These are phyloP conservation scores for Diaporthe humulicola DNA, from an alignment of 2,329 filamentous ascomycete genomes.

Conservation along the genomic window DNA sequence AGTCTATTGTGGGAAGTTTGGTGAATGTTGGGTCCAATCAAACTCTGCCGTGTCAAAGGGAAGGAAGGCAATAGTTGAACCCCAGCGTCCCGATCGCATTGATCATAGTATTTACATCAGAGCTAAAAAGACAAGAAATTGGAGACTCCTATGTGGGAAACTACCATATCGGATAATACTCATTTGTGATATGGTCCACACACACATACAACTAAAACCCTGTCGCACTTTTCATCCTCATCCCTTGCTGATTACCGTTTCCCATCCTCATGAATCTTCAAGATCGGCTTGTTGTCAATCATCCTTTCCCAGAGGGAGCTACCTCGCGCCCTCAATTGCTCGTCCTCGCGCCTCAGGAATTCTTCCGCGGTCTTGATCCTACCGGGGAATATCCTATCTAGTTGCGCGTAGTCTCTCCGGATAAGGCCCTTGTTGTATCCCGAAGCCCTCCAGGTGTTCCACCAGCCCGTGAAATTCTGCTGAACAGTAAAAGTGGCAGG, in stretches of 20 bases:
- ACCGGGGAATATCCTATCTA: slow-evolving; percentile 32
- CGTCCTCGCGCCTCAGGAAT: slow-evolving; percentile 17
- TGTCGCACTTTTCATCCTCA: not conserved
- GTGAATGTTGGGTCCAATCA: too few species aligned
- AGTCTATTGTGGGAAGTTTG: too few species aligned
- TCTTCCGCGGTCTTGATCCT: slow-evolving; percentile 31
- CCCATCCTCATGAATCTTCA: slow-evolving; percentile 21
- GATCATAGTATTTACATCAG: too few species aligned
- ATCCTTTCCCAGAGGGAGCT: slow-evolving; percentile 30
- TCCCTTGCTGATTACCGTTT: not conserved
- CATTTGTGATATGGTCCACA: too few species aligned
- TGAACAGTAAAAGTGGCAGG: slow-evolving; percentile 41
- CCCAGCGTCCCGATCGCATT: too few species aligned
- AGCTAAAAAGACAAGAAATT: too few species aligned
- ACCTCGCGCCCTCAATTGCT: not conserved
- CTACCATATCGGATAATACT: too few species aligned
- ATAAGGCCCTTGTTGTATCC: slow-evolving; percentile 28
- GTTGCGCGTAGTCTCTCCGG: slow-evolving; percentile 29
- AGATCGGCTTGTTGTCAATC: slow-evolving; percentile 10
- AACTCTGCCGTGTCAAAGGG: too few species aligned
- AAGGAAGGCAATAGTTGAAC: too few species aligned
- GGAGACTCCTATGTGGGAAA: too few species aligned
- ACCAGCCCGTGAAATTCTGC: slow-evolving; percentile 45
- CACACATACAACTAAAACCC: too few species aligned
- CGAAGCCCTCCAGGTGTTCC: slow-evolving; percentile 35